Base-by-base conservation (phyloP, 805 yeast genomes). In the Lipomyces yamanashiensis region DNA sequence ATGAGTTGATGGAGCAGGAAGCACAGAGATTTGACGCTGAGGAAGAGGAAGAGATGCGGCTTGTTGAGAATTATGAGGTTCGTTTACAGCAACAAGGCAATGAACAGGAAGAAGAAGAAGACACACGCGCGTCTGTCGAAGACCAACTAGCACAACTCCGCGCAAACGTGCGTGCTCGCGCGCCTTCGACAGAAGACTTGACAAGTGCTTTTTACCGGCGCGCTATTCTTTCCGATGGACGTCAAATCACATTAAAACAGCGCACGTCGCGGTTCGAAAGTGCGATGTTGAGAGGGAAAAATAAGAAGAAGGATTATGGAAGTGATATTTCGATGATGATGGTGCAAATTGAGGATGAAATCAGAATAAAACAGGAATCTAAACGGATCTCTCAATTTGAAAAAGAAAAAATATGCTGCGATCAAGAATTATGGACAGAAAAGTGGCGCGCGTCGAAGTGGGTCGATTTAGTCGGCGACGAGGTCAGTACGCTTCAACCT, bases 391-490 rank as follows among this genome's bases (percentile, higher is more conserved):
- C 19, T n/a, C 34, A 8, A 41, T 17, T 8, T 8, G 58, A n/a
- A 6, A 7, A 13, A 2, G 41, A 12, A 2, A 41, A n/a, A 4
- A 39, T 4, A 19, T 8, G 7, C 2, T 6, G 21, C 28, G 36
- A 48, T 7, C 39, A 45, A 12, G 66, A 59, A 33, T 39, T 60
- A 13, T 70, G 72, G 85, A 84, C 86, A 2, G 93, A 88, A 70
- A 87, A 87, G 72, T 88, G 87, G 80, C 77, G 90, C 64, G 91
- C 93, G 0, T 75, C 74, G 45, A 76, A 74, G n/a, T 88, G 87
- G 75, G 70, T 87, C 39, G 91, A 88, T 66, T 77, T 88, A 43
- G 80, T 87, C 0, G 93, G 93, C 0, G 87, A 88, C 65, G 93
- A 88, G 68, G 67, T 63, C 56, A 37, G 61, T 10, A 33, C 39